Conservation (phyloP, 768 basidiomycete species). For the Naganishia randhawae region DNA sequence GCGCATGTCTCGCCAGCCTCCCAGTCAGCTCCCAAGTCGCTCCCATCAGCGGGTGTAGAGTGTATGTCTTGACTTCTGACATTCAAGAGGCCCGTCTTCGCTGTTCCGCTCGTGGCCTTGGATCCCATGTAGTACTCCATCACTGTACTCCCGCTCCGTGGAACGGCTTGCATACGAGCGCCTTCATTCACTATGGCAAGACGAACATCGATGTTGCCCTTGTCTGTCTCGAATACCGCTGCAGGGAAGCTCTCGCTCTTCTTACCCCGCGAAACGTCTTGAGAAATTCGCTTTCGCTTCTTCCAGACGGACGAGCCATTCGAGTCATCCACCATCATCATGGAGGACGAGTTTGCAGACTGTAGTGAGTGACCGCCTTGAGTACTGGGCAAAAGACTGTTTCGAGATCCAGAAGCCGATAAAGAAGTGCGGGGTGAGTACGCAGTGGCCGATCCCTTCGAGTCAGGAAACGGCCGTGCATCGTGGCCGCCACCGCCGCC, state of each 20-base stretch:
- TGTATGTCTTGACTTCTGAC: background rate
- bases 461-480: background rate
- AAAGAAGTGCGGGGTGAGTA: background rate
- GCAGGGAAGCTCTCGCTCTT: background rate
- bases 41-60: background rate
- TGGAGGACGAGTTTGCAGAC: background rate
- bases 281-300: slow-evolving; percentile 9
- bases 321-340: background rate
- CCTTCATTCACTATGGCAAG: slow-evolving; percentile 19
- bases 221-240: slow-evolving; percentile 24
- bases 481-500: background rate
- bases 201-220: slow-evolving; percentile 25
- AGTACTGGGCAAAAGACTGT: background rate
- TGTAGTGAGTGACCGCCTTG: background rate
- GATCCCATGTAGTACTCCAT: slow-evolving; percentile 12
- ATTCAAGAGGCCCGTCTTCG: slow-evolving; percentile 2
- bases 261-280: background rate
- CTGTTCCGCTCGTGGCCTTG: background rate
- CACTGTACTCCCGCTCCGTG: background rate
- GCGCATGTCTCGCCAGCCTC: background rate
- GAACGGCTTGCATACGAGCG: background rate
- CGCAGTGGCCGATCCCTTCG: background rate
- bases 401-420: background rate
- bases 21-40: background rate
- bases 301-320: slow-evolving; percentile 7